Evolutionary conservation across 1,139 yeast genomes (phyloP).

Genomic region (Candida tetrigidarum): DNA sequence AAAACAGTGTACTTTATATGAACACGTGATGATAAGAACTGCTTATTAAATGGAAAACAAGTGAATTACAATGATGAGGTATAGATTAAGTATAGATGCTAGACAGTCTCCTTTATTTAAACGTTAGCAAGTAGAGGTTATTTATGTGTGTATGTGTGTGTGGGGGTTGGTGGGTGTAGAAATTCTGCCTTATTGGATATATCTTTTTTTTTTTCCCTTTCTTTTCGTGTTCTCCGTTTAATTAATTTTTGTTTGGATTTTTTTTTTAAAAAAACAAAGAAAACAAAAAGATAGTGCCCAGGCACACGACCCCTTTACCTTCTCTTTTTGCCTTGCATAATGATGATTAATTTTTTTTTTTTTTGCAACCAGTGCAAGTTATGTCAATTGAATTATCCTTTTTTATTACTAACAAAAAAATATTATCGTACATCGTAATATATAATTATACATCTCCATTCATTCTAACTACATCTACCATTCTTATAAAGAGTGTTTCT

Average conservation of each 20-base stretch:
- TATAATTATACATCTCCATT: too few relatives aligned
- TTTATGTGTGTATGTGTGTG: neutral
- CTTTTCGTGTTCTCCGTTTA: neutral
- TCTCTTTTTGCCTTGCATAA: neutral
- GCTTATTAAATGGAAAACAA: neutral
- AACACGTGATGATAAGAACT: neutral
- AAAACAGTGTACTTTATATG: too few relatives aligned
- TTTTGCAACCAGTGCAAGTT: constrained; percentile 2
- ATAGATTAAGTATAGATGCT: neutral
- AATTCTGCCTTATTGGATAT: neutral
- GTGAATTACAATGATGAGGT: neutral
- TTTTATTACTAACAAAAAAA: neutral
- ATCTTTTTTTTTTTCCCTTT: neutral
- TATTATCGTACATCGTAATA: too few relatives aligned
- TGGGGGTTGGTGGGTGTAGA: neutral
- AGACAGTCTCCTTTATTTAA: neutral
- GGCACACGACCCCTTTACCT: neutral
- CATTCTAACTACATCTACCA: too few relatives aligned
- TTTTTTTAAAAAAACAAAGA: too few relatives aligned
- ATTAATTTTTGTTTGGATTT: neutral
- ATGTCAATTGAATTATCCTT: neutral
- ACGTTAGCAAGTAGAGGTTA: neutral
- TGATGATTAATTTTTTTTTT: neutral
- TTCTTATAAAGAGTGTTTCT: too few relatives aligned
- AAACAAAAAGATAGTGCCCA: neutral